These are phyloP conservation scores for Isabelozyma rhagii DNA, from an alignment of 805 yeast species.

Conservation along the genomic window DNA sequence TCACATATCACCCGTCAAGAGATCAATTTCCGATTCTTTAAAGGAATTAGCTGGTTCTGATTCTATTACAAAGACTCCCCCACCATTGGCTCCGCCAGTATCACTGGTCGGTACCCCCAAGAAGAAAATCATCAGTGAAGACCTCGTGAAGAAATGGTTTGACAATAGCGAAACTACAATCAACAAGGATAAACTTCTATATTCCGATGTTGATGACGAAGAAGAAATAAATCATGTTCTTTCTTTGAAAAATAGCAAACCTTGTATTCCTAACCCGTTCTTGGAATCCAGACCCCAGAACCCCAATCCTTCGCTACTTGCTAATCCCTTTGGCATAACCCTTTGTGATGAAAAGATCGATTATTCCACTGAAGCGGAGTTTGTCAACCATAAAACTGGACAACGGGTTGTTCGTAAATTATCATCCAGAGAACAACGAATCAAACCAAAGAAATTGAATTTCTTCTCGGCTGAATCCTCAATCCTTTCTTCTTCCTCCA, in stretches of 20 bases:
- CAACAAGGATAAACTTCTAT: not conserved
- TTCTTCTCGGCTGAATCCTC: slow-evolving; percentile 10
- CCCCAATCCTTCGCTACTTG: not conserved
- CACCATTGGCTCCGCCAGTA: not conserved
- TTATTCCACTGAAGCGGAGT: slow-evolving; percentile 37
- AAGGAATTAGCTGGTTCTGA: not conserved
- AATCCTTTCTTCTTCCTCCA: not conserved
- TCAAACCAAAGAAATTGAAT: slow-evolving; percentile 37
- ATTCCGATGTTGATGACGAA: slow-evolving; percentile 13
- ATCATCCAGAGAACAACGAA: slow-evolving; percentile 24
- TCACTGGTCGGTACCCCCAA: slow-evolving; percentile 33
- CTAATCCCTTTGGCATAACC: slow-evolving; percentile 1
- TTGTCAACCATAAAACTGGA: slow-evolving; percentile 41
- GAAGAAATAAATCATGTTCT: slow-evolving; percentile 7
- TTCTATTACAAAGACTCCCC: not conserved
- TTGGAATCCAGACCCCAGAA: not conserved
- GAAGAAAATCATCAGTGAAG: slow-evolving; percentile 29
- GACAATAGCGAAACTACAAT: slow-evolving; percentile 6
- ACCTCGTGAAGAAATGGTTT: slow-evolving; percentile 24
- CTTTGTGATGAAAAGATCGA: slow-evolving; percentile 14
- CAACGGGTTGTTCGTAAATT: slow-evolving; percentile 26
- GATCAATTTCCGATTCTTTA: not conserved
- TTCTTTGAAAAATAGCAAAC: not conserved
- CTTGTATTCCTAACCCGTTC: not conserved
- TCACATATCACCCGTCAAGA: not conserved